Evolutionary conservation across 768 basidiomycete genomes (phyloP), one percentile per base, ranked within the genome.

Genomic region (Royoungia palumana): DNA sequence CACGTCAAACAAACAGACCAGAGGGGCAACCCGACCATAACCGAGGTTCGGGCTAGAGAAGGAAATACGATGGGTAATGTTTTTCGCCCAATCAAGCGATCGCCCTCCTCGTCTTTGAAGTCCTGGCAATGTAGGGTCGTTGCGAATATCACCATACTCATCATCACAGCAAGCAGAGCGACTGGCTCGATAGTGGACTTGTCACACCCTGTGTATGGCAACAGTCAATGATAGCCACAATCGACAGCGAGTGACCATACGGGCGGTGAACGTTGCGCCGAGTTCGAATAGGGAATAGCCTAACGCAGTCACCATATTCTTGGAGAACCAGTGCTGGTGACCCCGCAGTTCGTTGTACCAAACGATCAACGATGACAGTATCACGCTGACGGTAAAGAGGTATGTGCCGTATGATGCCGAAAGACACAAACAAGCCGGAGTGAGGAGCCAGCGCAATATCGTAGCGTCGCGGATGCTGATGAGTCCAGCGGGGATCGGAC

Each of bases 61-160:
- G 78, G 77, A 16, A 70, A 65, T 12, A 67, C 67, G 49, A 78
- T 74, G 4, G 78, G 77, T 2, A 78, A 49, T 0, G 77, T 79
- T 9, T 60, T 53, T 22, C 77, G 62, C 4, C 73, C 73, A 11
- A 66, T 61, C 12, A 62, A 49, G 1, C 57, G 52, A 43, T 78
- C 78, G 9, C 77, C 77, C 16, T 71, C 68, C 30, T 69, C 58
- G 41, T 79, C 78, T 41, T 72, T 65, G 47, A 69, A 72, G 40
- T 70, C 69, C 41, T 69, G 63, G 28, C 61, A 61, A 24, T 65
- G 58, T 11, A 72, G 61, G 1, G 72, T 74, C 10, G 70, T 72
- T 2, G 64, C 44, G 28, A 71, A 70, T n/a, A 74, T 53, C 16
- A 57, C 51, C 34, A 63, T 55, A 28, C 65, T 74, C 42, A 63